A percentile compares a stretch with the other conserved stretches of the same genome.
These are phyloP conservation scores for Larix sibirica DNA, from an alignment of 83 land plant species.

Conservation along the genomic window DNA sequence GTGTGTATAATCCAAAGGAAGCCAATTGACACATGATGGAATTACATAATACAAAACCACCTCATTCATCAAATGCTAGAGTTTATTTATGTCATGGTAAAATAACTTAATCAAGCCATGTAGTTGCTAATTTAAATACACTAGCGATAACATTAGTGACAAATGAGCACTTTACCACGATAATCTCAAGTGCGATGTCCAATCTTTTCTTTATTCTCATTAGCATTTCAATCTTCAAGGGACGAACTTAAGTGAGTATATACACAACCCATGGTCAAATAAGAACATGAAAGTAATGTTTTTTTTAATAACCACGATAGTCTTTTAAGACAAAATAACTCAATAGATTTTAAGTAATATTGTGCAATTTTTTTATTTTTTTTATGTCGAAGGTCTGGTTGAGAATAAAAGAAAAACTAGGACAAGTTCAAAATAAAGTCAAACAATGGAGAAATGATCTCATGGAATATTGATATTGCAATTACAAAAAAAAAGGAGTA, in stretches of 20 bases:
- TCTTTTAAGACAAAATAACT: neutral
- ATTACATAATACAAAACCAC: too few species aligned
- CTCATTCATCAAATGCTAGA: too few species aligned
- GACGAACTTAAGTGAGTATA: slow-evolving; percentile 87
- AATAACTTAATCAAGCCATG: neutral
- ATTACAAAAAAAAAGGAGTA: too few species aligned
- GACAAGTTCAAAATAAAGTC: neutral
- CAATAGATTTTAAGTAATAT: neutral
- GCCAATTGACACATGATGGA: too few species aligned
- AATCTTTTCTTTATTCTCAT: slow-evolving; percentile 56
- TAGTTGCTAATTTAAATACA: too few species aligned
- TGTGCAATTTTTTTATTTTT: too few species aligned
- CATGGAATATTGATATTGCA: too few species aligned
- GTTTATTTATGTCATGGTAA: neutral
- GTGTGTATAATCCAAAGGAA: too few species aligned
- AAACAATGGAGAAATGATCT: too few species aligned
- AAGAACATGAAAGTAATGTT: neutral
- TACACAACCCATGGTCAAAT: slow-evolving; percentile 60
- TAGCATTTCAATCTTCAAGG: slow-evolving; percentile 74
- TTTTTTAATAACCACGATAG: neutral
- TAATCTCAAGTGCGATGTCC: slow-evolving; percentile 26
- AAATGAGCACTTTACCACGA: neutral
- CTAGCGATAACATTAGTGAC: neutral
- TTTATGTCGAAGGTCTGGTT: neutral
- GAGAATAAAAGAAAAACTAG: too few species aligned